Evolutionary conservation across 257 asterid genomes (phyloP).

Genomic region (Fraxinus pennsylvanica): DNA sequence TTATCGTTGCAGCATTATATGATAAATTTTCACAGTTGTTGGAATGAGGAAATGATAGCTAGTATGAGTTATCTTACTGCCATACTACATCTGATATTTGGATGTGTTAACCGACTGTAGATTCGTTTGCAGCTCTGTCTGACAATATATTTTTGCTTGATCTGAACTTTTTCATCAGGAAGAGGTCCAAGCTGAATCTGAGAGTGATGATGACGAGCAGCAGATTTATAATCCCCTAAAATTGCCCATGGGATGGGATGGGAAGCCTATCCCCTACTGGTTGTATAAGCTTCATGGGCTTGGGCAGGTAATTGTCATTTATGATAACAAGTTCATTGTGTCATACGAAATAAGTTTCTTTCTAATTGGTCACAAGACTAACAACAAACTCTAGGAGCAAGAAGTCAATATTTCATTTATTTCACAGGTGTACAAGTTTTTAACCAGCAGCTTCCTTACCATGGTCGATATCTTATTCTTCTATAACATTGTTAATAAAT

Average conservation of each 20-base stretch:
- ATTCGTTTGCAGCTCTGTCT: slow-evolving; percentile 6
- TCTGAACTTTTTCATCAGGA: slow-evolving; percentile 52
- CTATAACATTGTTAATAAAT: neutral
- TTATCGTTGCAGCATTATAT: neutral
- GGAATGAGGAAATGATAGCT: neutral
- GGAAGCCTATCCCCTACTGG: slow-evolving; percentile 99
- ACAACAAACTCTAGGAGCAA: neutral
- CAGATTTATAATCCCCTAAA: slow-evolving; percentile 98
- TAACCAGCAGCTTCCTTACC: neutral
- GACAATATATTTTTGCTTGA: neutral
- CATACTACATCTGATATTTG: neutral
- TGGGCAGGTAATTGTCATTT: slow-evolving; percentile 73
- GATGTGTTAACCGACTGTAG: neutral
- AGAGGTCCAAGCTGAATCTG: slow-evolving; percentile 85
- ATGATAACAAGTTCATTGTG: slow-evolving; percentile 13
- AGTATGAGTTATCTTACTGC: neutral
- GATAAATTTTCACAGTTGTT: neutral
- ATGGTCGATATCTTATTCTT: neutral
- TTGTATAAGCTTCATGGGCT: slow-evolving; percentile 97
- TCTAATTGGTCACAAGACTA: neutral
- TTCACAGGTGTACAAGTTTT: neutral
- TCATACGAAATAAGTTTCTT: neutral
- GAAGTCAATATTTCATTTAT: neutral
- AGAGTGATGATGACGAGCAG: slow-evolving; percentile 96
- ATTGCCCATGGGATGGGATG: slow-evolving; percentile 98